Conservation (phyloP, 2,329 filamentous ascomycete species). For the Apiospora pterosperma region DNA sequence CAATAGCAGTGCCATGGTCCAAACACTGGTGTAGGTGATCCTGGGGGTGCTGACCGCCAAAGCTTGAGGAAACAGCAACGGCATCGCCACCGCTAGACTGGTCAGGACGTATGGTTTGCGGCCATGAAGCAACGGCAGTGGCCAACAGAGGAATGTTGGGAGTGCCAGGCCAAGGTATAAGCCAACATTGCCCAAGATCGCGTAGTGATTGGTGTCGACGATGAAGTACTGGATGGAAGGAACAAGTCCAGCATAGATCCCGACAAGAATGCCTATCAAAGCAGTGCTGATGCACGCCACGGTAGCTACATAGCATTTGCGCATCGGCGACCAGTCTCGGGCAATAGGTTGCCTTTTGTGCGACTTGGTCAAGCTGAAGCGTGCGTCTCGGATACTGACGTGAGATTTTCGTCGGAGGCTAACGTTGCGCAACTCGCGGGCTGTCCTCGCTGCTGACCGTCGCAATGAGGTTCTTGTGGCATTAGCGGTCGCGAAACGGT, state of each 20-base stretch:
- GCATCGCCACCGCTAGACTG: conserved; percentile 65
- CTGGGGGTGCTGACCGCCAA: conserved; percentile 57
- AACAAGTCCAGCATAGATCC: conserved; percentile 75
- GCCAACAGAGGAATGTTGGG: conserved; percentile 69
- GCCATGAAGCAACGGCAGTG: conserved; percentile 70
- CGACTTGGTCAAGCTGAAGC: conserved; percentile 49
- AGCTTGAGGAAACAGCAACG: conserved; percentile 73
- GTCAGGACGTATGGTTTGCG: conserved; percentile 74
- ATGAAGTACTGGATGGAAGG: conserved; percentile 78
- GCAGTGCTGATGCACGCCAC: conserved; percentile 72
- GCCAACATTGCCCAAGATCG: conserved; percentile 70
- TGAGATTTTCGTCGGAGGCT: conserved; percentile 50
- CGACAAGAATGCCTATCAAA: conserved; percentile 66
- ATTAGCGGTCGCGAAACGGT: neutral
- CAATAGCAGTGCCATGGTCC: conserved; percentile 58
- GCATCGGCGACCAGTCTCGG: conserved; percentile 64
- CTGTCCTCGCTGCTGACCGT: conserved; percentile 10
- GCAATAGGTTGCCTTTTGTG: conserved; percentile 64
- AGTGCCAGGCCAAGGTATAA: conserved; percentile 70
- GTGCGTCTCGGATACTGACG: conserved; percentile 47
- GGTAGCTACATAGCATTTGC: conserved; percentile 66
- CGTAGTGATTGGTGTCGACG: conserved; percentile 63
- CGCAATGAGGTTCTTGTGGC: conserved; percentile 2
- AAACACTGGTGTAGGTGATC: conserved; percentile 52
- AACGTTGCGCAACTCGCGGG: conserved; percentile 25